phyloP scores from a whole-genome alignment of 352 stramenopile genomes.

The Pythium volutum region DNA sequence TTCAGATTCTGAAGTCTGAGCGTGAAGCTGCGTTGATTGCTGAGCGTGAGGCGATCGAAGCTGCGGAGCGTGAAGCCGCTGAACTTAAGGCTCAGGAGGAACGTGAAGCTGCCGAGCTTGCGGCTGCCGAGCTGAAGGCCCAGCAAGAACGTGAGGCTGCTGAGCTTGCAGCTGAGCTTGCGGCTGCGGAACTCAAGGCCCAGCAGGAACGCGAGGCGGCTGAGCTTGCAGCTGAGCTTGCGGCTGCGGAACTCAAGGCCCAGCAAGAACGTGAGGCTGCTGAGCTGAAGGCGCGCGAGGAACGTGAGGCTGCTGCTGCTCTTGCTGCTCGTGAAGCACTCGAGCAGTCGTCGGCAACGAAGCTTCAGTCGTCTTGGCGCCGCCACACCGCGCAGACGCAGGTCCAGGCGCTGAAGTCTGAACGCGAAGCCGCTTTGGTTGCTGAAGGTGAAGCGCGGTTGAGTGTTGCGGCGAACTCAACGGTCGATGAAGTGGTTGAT shows the following conservation, averaged over 20 bases:
- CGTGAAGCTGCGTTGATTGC: background rate
- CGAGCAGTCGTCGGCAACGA: conserved; percentile 6
- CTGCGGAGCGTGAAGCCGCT: background rate
- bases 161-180: conserved; percentile 1
- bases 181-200: background rate
- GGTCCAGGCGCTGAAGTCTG: conserved; percentile 1
- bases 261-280: conserved; percentile 2
- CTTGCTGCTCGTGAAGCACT: conserved; percentile 1
- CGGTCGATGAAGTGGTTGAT: conserved; percentile 16
- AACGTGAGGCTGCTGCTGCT: conserved; percentile 10
- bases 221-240: conserved; percentile 1
- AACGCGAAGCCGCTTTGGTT: conserved; percentile 5
- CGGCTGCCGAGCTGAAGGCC: background rate
- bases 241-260: background rate
- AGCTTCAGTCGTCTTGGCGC: conserved; percentile 17
- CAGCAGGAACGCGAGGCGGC: conserved; percentile 1
- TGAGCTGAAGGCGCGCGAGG: background rate
- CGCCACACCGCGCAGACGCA: conserved; percentile 5
- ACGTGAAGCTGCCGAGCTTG: background rate
- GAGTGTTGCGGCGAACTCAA: conserved; percentile 8
- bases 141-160: background rate
- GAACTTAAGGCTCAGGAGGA: background rate
- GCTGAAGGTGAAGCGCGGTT: conserved; percentile 5
- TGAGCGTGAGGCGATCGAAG: conserved; percentile 10
- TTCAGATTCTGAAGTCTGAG: background rate